Evolutionary conservation across 1,284 basidiomycete genomes (phyloP), one percentile per base, ranked within the genome.

Genomic region (Ceratobasidium sp.): DNA sequence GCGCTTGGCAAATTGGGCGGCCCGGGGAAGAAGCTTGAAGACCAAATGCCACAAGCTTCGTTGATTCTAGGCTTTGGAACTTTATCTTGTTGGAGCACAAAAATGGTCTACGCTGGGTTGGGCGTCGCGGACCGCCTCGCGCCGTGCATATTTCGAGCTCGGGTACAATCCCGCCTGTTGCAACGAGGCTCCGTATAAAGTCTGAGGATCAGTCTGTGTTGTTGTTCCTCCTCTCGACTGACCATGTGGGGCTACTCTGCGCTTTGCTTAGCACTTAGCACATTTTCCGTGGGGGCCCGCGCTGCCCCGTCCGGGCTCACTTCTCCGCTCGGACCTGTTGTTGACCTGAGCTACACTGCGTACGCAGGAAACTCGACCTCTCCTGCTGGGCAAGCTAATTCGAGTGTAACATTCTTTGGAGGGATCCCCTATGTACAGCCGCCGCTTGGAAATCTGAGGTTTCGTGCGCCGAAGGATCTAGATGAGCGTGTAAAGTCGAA

Each of bases 331-430:
- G 67, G 67, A 1, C 63, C 64, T 16, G 64, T 75, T n/a, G 74
- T 77, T 58, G 77, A 78, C 66, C 73, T 74, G 4, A 77, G 78
- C 5, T 78, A 78, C 54, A 76, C 77, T 28, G 78, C 78, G 43
- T 83, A 89, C 76, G 80, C 82, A 0, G 88, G 88, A 2, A 70
- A 70, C 38, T 70, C 67, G 11, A 70, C 67, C 43, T 70, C 67
- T 47, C 67, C 67, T 32, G 32, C 67, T 4, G 67, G 67, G 11
- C 67, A 70, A 30, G 9, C 32, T 41, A 85, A 81, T 75, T 83
- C 85, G 0, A 84, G 87, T 74, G 84, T 86, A 4, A 85, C 88
- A 8, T 87, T 87, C 0, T 91, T 87, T 77, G 80, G 84, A 4
- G 85, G 85, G 13, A 78, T 86, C 9, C 84, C 83, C 6, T 86